Evolutionary conservation across 768 basidiomycete genomes (phyloP), one percentile per base, ranked within the genome.

Genomic region (Suillus plorans): DNA sequence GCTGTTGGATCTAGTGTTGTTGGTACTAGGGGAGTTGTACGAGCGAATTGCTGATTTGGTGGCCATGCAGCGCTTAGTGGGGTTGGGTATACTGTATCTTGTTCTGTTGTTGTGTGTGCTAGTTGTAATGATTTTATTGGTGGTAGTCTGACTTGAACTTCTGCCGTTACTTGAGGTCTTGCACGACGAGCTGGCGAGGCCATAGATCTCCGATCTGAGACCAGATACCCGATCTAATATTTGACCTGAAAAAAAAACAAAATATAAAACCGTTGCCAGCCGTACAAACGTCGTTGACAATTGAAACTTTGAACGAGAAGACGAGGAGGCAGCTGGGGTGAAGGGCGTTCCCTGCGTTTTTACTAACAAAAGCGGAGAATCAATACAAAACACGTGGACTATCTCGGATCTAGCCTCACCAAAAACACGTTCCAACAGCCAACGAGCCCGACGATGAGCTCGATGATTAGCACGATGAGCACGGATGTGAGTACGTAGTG

Each of bases 161-260:
- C 50, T 10, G 28, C 52, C 2, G 31, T 34, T 8, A 63, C 37
- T 31, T 52, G 50, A 31, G 50, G 50, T 31, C 50, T 28, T 52
- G 50, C 16, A 52, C 50, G 50, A 52, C 50, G 50, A 52, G 50
- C 50, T 52, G 50, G 50, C 16, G 50, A 52, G 50, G 50, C 50
- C 50, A 52, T 52, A 16, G 50, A 28, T 86, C 85, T 84, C 82
- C 86, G 57, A 58, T 58, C 57, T 58, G 25, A 22, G 7, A 25
- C 56, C 37, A 39, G 56, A 58, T 58, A 9, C 39, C 57, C 56
- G 56, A 57, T 57, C 56, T 37, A 47, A n/a, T 45, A 45, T 45
- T 20, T n/a, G 20, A 44, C 9, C 20, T 45, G 44, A 45, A 45
- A 45, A 8, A 18, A 36, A 36, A 36, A 36, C 36, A 36, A 36